Evolutionary conservation across 1,284 basidiomycete genomes (phyloP).

Genomic region (Ceratobasidium sp.): DNA sequence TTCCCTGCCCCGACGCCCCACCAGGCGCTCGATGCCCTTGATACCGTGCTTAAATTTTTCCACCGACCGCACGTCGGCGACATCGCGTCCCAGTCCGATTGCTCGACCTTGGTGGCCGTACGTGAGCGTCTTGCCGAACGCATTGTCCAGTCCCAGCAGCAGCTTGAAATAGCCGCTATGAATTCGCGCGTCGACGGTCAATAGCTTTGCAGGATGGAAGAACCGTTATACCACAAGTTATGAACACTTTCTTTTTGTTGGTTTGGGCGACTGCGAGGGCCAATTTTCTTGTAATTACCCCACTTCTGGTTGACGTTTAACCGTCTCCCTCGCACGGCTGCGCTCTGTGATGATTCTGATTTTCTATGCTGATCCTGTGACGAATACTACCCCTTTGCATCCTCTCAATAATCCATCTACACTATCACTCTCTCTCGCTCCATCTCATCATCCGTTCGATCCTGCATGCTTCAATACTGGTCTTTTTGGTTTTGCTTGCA

Average conservation of each 20-base stretch:
- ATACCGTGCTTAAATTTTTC: constrained; percentile 22
- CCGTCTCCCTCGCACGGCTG: constrained; percentile 16
- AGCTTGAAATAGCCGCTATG: background rate
- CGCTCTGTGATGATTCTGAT: constrained; percentile 1
- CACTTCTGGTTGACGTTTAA: constrained; percentile 5
- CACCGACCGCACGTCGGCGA: constrained; percentile 3
- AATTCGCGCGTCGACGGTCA: background rate
- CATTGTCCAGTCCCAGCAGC: constrained; percentile 14
- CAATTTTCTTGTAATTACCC: constrained; percentile 14
- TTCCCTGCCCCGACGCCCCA: constrained; percentile 17
- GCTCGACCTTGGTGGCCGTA: constrained; percentile 9
- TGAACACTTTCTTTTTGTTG: constrained; percentile 30
- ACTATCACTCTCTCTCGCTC: constrained; percentile 10
- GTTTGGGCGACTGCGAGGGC: constrained; percentile 8
- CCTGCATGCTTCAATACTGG: constrained; percentile 6
- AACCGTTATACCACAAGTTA: constrained; percentile 7
- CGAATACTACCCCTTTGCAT: constrained; percentile 10
- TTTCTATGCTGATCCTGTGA: constrained; percentile 25
- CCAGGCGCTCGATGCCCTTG: constrained; percentile 32
- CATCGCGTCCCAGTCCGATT: constrained; percentile 12
- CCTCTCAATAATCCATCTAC: background rate
- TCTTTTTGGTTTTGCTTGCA: constrained; percentile 1
- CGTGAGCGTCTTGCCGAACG: constrained; percentile 20
- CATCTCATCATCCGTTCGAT: constrained; percentile 1
- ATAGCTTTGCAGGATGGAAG: background rate